phyloP scores from a whole-genome alignment of 768 basidiomycete species.

The Boletus subcaerulescens region DNA sequence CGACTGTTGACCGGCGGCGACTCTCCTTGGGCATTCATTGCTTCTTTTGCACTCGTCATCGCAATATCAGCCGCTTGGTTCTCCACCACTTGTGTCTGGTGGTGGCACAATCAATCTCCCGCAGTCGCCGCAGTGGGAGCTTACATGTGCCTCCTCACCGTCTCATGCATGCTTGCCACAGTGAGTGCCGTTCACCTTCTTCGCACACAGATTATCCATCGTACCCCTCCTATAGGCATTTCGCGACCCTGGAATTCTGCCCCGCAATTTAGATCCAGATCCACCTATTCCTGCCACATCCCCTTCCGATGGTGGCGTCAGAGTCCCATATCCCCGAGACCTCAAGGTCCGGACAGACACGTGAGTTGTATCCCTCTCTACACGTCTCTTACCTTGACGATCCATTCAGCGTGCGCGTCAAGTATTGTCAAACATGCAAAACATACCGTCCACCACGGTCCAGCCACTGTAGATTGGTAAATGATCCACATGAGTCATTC shows the following conservation, averaged over 20 bases:
- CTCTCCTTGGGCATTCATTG: conserved; percentile 76
- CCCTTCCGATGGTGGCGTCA: conserved; percentile 59
- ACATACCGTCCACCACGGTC: conserved; percentile 92
- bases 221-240: conserved; percentile 50
- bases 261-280: conserved; percentile 80
- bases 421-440: conserved; percentile 91
- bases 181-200: conserved; percentile 39
- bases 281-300: conserved; percentile 70
- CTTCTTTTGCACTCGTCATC: conserved; percentile 57
- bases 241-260: conserved; percentile 85
- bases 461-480: conserved; percentile 93
- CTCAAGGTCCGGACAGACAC: conserved; percentile 72
- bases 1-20: conserved; percentile 83
- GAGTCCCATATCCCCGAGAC: conserved; percentile 74
- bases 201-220: background rate
- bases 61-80: conserved; percentile 80
- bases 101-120: conserved; percentile 80
- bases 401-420: conserved; percentile 70
- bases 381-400: background rate
- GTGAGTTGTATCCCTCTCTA: conserved; percentile 44
- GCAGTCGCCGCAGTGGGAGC: conserved; percentile 66
- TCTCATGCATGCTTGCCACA: conserved; percentile 75
- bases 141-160: conserved; percentile 60
- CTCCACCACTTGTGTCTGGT: conserved; percentile 82
- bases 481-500: conserved; percentile 1